Base-by-base conservation (phyloP, 192 early-diverging fungal species). In the Backusella tuberculispora region DNA sequence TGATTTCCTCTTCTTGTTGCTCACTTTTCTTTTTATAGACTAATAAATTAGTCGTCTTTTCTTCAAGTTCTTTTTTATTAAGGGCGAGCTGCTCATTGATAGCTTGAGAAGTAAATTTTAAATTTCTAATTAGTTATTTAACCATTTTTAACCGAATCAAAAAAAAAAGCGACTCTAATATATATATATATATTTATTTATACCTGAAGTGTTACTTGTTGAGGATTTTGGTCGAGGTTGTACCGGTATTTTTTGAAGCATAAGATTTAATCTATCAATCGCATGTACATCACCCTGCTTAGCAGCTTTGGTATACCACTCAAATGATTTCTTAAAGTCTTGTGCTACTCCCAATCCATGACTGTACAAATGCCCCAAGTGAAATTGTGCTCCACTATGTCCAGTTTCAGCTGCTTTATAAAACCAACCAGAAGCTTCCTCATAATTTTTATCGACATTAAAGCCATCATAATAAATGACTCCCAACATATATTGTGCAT, bases 261-360 rank as follows among this genome's bases (percentile, higher is more conserved):
- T 60, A 8, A 24, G 21, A 26, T 60, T 60, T 60, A 60, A 60
- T 5, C 21, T 60, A 1, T 60, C 24, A 26, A 60, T 24, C 26
- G 53, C 53, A 8, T 60, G 53, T 7, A 60, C 12, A 60, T 60
- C 53, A 21, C 53, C 53, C 10, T 60, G 53, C 53, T 60, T 60
- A 60, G 53, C 53, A 24, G 53, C 53, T 13, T 12, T 19, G 21
- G 53, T 60, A 60, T 60, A 60, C 53, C 53, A 60, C 9, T 60
- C 53, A 60, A 60, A 60, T 24, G 53, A 60, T 7, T 60, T 60
- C 10, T 24, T 60, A 60, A 60, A 60, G 53, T 60, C 53, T 60
- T 60, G 53, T 60, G 26, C 21, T 9, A 60, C 53, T 12, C 53
- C 53, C 9, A 60, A 24, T 60, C 53, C 53, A 60, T 60, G 24